Base-by-base conservation (phyloP, 2,329 filamentous ascomycete species). In the Fusarium sp. region DNA sequence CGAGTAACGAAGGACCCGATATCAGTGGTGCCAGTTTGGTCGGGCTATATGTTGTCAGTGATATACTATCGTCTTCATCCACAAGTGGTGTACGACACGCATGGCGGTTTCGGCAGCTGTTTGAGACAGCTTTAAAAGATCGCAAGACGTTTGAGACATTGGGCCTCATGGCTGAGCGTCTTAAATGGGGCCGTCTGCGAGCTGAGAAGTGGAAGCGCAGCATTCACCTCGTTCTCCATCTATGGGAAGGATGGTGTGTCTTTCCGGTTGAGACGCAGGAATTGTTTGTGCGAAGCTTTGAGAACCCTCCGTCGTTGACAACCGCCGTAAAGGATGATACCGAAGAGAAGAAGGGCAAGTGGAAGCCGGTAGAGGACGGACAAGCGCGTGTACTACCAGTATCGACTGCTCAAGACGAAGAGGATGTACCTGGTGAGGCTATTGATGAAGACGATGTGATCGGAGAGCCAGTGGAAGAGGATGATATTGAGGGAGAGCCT, bases 131-230 rank as follows among this genome's bases (percentile, higher is more conserved):
- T 1, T 80, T 97, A 24, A 86, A 86, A 28, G 78, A 85, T 8
- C 85, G 87, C 53, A 85, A 86, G 54, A 86, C 89, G 1, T 96
- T 97, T 70, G 90, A 91, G 70, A 83, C 85, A 40, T 82, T 97
- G 4, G 93, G 93, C 1, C 79, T 85, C 52, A 83, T 96, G 58
- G 87, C 92, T 7, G 88, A 89, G 68, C 87, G 86, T 50, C 78
- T 91, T 22, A 82, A 83, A 40, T 96, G 93, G 92, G 93, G 93
- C 9, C 86, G 91, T 1, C 79, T 97, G 61, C 88, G 91, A 19
- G 88, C 89, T 4, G 91, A 95, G 61, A 93, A 94, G 76, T 95
- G 91, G 90, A 91, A 91, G 75, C 85, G 91, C 45, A 92, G 90
- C 69, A 82, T 95, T 35, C 83, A 84, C 3, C 81, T 87, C 6